Evolutionary conservation across 805 yeast species (phyloP), one percentile per base, ranked within the genome.

Genomic region (Candida ulmi): DNA sequence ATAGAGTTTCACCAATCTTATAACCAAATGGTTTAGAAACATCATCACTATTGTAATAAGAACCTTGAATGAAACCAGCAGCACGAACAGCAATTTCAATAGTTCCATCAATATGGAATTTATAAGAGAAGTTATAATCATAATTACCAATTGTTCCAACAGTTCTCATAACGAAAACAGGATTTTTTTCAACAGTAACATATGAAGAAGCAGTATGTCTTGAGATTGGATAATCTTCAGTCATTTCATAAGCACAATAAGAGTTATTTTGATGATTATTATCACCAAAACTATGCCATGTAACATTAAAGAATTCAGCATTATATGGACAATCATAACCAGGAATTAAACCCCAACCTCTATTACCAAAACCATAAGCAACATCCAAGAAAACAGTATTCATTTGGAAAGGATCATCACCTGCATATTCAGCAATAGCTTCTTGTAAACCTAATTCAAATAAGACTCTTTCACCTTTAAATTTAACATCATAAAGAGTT

Each of bases 341-440:
- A 19, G 58, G 58, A 34, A 55, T 41, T 21, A 55, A 27, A 13
- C 59, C 59, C 45, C 45, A 54, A 16, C 58, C 58, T 30, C 50
- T 51, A 36, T 54, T 54, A 42, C 60, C 60, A 27, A 54, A 54
- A 36, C 59, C 59, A 37, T 54, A 55, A 11, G 56, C 29, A 21
- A 49, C 33, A 40, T 55, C 60, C 27, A 52, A 43, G 42, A 48
- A 55, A 23, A 43, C 42, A 13, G 56, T 53, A 40, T 52, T 36
- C 40, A 51, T 45, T 41, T 55, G 59, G 49, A 51, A 54, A 25
- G 60, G 60, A 50, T 55, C 60, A 33, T 55, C 60, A 40, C 59
- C 59, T 23, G 58, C 41, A 25, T 55, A 55, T 39, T 55, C 60
- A 17, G 61, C 60, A 42, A 55, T 48, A 17, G 58, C 59, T 37